Evolutionary conservation across 2,329 filamentous ascomycete species (phyloP), one percentile per base, ranked within the genome.

Genomic region (Cercospora zeina): DNA sequence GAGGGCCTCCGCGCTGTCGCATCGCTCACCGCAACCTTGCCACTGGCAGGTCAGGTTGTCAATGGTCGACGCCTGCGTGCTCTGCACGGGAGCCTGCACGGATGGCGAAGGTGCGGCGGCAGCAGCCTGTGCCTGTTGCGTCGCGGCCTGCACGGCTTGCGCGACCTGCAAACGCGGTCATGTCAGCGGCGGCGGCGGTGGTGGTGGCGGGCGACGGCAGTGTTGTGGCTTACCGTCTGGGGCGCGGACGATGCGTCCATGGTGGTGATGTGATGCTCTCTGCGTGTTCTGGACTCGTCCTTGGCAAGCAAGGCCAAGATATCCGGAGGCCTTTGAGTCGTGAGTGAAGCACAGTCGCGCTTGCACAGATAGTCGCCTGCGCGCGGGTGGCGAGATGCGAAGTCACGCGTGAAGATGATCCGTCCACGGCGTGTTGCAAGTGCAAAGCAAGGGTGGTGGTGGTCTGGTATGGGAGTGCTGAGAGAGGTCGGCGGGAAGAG

Each of bases 11-110:
- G 85, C 79, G 37, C 81, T 82, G 36, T 83, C 76, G 68, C 79
- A 82, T 67, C 84, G 82, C 70, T 88, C 85, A 68, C 82, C 81
- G 71, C 85, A 88, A 66, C 81, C 82, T 68, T 82, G 80, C 85
- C 85, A 88, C 76, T 87, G 83, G 68, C 85, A 88, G 36, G 78
- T 77, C 24, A 82, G 73, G 68, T 78, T 77, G 72, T 82, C 80
- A 71, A 73, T 71, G 59, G 72, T 71, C 56, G 70, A 73, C 59
- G 65, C 70, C 27, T 71, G 71, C 13, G 66, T 61, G 27, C 66
- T 63, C 37, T 73, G 68, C 31, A 58, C 56, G n/a, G 69, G 67
- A 9, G 70, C 67, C 63, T 70, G 71, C 27, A 72, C 69, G 1
- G 71, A 67, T 24, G 70, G 70, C 56, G 70, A 71, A 14, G 71